These are phyloP conservation scores for Hypoxylon sp. DNA, from an alignment of 2,329 filamentous ascomycete genomes.

Conservation along the genomic window DNA sequence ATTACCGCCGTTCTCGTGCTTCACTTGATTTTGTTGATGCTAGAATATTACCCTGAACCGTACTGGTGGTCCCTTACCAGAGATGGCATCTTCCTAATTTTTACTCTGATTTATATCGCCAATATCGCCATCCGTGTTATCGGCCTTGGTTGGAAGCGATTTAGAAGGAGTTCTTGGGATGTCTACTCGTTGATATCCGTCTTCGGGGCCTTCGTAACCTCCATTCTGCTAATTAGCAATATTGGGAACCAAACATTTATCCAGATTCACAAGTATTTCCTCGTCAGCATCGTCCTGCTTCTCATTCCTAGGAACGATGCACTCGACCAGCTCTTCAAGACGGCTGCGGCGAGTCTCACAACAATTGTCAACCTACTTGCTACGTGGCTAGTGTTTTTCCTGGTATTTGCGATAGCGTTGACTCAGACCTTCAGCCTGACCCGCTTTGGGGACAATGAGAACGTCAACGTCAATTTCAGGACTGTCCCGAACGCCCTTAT, in stretches of 20 bases:
- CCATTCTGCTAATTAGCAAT: conserved; percentile 79
- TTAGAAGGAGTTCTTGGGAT: conserved; percentile 95
- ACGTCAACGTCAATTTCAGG: conserved; percentile 88
- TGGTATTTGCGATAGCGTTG: conserved; percentile 95
- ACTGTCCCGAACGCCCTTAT: conserved; percentile 95
- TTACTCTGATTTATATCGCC: conserved; percentile 84
- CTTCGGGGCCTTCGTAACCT: conserved; percentile 83
- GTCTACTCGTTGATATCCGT: conserved; percentile 87
- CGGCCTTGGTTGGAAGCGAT: conserved; percentile 92
- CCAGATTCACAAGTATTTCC: conserved; percentile 92
- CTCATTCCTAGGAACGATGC: conserved; percentile 97
- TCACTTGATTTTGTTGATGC: conserved; percentile 85
- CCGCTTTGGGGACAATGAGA: conserved; percentile 81
- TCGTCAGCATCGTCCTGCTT: conserved; percentile 89
- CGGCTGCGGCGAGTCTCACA: conserved; percentile 91
- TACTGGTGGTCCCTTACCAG: conserved; percentile 78
- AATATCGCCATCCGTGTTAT: conserved; percentile 89
- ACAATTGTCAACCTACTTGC: conserved; percentile 92
- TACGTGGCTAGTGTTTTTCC: conserved; percentile 97
- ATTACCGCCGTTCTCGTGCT: conserved; percentile 85
- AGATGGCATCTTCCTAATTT: conserved; percentile 82
- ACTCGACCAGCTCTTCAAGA: conserved; percentile 98
- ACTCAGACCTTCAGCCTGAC: conserved; percentile 97
- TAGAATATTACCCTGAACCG: conserved; percentile 87
- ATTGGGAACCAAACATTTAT: conserved; percentile 74